phyloP scores from a whole-genome alignment of 1,284 basidiomycete species.

The Taiwanofungus camphoratus region DNA sequence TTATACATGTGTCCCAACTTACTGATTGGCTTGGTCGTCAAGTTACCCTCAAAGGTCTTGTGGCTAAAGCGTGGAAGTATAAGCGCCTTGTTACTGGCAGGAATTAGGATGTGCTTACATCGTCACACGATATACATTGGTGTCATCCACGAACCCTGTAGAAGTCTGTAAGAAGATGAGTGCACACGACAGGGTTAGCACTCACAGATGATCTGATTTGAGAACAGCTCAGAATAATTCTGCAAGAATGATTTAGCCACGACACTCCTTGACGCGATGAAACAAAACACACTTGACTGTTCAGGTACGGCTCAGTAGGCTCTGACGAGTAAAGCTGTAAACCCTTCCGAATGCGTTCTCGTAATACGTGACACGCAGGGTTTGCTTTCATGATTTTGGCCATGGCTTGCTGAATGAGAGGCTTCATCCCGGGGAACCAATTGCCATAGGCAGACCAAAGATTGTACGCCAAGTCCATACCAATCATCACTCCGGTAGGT shows the following conservation, averaged over 20 bases:
- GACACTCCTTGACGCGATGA: constrained; percentile 14
- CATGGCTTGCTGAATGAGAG: constrained; percentile 98
- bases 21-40: constrained; percentile 99
- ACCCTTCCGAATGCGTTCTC: constrained; percentile 98
- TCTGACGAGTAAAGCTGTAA: constrained; percentile 98
- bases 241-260: constrained; percentile 25
- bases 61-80: constrained; percentile 44
- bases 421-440: constrained; percentile 99
- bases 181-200: constrained; percentile 11
- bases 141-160: constrained; percentile 95
- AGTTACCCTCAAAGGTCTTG: constrained; percentile 99
- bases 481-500: constrained; percentile 97
- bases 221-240: constrained; percentile 97
- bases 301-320: constrained; percentile 98
- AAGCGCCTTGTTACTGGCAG: background rate
- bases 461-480: constrained; percentile 98
- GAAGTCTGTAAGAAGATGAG: constrained; percentile 10
- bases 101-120: constrained; percentile 50
- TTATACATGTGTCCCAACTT: constrained; percentile 26
- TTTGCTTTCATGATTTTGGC: constrained; percentile 99
- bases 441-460: constrained; percentile 99
- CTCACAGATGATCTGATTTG: constrained; percentile 98
- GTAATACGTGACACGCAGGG: constrained; percentile 95
- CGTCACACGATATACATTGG: constrained; percentile 98
- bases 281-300: constrained; percentile 63